A percentile compares a stretch with the other conserved stretches of the same genome.
Conservation (phyloP, 1,284 basidiomycete genomes). For the Filobasidium uniguttulatum region DNA sequence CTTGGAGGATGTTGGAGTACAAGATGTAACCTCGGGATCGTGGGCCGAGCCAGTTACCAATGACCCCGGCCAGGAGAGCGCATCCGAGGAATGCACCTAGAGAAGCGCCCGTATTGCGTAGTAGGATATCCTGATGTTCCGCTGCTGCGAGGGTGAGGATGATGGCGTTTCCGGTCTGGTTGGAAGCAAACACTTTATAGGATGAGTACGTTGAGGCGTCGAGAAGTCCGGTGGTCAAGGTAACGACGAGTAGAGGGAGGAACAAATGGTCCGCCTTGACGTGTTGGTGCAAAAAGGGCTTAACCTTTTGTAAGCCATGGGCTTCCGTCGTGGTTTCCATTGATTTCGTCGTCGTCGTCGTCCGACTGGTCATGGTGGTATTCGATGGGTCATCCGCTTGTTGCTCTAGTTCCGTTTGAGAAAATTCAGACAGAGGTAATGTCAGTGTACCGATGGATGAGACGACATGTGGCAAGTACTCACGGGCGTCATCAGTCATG, state of each 20-base stretch:
- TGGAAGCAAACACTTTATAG: conserved; percentile 34
- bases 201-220: conserved; percentile 35
- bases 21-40: conserved; percentile 11
- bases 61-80: conserved; percentile 23
- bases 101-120: conserved; percentile 22
- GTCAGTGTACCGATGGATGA: too few species aligned
- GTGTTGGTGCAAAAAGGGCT: neutral
- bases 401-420: too few species aligned
- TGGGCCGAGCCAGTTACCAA: conserved; percentile 26
- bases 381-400: too few species aligned
- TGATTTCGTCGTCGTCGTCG: too few species aligned
- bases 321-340: too few species aligned
- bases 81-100: conserved; percentile 25
- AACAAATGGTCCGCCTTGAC: neutral
- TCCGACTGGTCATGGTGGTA: too few species aligned
- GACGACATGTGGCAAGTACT: too few species aligned
- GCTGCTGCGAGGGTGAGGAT: conserved; percentile 31
- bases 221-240: conserved; percentile 9
- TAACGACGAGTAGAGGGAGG: neutral
- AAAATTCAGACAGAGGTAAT: too few species aligned
- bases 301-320: too few species aligned
- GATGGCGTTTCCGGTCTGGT: conserved; percentile 33
- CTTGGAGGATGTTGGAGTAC: conserved; percentile 2
- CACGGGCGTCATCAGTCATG: too few species aligned
- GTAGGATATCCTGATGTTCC: conserved; percentile 4